Base-by-base conservation (phyloP, 225 moss, liverwort and hornwort genomes). In the Lunularia cruciata region DNA sequence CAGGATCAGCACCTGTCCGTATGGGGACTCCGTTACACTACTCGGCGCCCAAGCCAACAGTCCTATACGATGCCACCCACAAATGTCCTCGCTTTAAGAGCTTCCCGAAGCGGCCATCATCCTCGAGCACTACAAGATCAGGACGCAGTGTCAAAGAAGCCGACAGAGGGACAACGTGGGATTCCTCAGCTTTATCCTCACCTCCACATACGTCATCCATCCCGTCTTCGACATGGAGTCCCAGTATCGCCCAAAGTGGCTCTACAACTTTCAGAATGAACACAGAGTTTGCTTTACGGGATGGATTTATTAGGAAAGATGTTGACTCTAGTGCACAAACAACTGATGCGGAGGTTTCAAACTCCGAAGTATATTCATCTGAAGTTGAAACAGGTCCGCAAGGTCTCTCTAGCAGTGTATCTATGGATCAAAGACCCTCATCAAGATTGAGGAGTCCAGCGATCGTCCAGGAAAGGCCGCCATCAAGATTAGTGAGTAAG, bases 41-140 rank as follows among this genome's bases (percentile, higher is more conserved):
- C 69, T 80, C 81, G 23, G 57, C 87, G 40, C 85, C 83, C 11
- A 89, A 79, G 70, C 73, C 83, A 25, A 94, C 83, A 6, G 60
- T 78, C 0, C 68, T 91, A 12, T 86, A 87, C 64, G 77, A 89
- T 71, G 87, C 89, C 42, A 85, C 83, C 16, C 80, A 83, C 57
- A 71, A 61, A 34, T 71, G 78, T 31, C 72, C 82, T 13, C 75
- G 78, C 8, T 63, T 73, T 70, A 70, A 58, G 62, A 69, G 38
- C 31, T 26, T 6, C 11, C 36, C 69, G 2, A 79, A 39, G 9
- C 36, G 65, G 18, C 59, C 70, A 0, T 39, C 58, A 2, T 54
- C 65, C 20, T 54, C 65, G 6, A 20, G 18, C 16, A 35, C 52
- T 26, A 53, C 31, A 32, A 68, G 55, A 42, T 37, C 69, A 46